phyloP scores from a whole-genome alignment of 1,284 basidiomycete genomes.

The Fomitiporia mediterranea region DNA sequence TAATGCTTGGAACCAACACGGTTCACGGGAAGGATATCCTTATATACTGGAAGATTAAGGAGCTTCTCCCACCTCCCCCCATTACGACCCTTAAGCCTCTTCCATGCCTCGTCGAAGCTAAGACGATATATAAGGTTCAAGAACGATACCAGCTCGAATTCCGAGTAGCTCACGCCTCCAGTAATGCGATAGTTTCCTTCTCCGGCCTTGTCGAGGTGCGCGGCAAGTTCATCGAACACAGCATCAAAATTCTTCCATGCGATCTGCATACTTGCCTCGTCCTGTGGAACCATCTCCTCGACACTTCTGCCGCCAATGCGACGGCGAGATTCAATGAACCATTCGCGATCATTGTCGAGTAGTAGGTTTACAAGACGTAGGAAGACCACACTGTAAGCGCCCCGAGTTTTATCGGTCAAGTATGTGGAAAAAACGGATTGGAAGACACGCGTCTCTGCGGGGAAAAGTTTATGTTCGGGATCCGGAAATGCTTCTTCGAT shows the following conservation, averaged over 20 bases:
- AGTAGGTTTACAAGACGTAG: neutral
- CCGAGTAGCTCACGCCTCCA: neutral
- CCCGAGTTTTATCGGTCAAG: conserved; percentile 18
- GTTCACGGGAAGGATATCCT: too few species aligned
- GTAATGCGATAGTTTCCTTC: neutral
- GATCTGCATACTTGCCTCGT: neutral
- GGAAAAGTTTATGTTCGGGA: conserved; percentile 32
- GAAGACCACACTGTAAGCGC: conserved; percentile 12
- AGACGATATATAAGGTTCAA: conserved; percentile 3
- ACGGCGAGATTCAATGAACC: neutral
- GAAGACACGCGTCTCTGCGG: conserved; percentile 20
- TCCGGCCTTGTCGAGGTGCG: conserved; percentile 16
- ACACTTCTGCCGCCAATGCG: conserved; percentile 4
- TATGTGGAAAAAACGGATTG: conserved; percentile 28
- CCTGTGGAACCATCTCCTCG: conserved; percentile 15
- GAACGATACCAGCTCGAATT: conserved; percentile 6
- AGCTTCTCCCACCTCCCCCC: conserved; percentile 9
- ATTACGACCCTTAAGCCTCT: neutral
- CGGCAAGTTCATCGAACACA: conserved; percentile 13
- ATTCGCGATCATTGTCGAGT: neutral
- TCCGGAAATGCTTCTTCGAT: conserved; percentile 43
- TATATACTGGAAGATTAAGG: neutral
- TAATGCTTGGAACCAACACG: too few species aligned
- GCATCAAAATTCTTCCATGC: conserved; percentile 14
- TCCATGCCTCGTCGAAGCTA: neutral